These are phyloP conservation scores for Moesziomyces aphidis DNA, from an alignment of 1,284 basidiomycete genomes.

Conservation along the genomic window DNA sequence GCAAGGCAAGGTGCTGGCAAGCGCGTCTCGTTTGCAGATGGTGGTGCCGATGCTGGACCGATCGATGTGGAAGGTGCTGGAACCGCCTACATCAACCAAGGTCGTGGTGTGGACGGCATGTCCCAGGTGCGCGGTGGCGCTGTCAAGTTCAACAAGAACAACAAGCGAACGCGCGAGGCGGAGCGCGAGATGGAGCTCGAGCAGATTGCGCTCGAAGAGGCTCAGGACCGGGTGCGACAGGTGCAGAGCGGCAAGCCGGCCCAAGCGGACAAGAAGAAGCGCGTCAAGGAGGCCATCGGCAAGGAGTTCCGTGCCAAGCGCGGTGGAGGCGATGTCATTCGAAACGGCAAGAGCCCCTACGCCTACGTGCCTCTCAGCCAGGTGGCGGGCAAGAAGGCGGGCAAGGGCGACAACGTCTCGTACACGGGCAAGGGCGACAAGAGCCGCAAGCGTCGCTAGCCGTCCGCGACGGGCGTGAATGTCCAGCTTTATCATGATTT, in stretches of 20 bases:
- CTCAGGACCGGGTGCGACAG: conserved; percentile 38
- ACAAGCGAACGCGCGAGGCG: conserved; percentile 62
- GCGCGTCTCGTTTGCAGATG: conserved; percentile 62
- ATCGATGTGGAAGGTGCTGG: conserved; percentile 74
- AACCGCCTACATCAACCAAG: conserved; percentile 81
- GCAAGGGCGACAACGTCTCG: conserved; percentile 29
- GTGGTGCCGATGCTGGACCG: conserved; percentile 70
- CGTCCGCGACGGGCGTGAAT: no score
- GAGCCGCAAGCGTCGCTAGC: conserved; percentile 42
- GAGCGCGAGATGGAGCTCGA: conserved; percentile 61
- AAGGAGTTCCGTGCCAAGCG: conserved; percentile 60
- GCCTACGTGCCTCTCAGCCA: conserved; percentile 75
- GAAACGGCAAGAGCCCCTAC: conserved; percentile 85
- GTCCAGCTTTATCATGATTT: no score
- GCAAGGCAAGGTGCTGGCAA: conserved; percentile 24
- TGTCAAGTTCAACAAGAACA: conserved; percentile 94
- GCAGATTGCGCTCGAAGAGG: conserved; percentile 54
- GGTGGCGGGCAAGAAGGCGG: conserved; percentile 58
- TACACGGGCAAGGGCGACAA: conserved; percentile 52
- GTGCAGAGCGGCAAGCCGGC: conserved; percentile 19
- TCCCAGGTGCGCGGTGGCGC: conserved; percentile 79
- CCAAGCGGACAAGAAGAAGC: conserved; percentile 35
- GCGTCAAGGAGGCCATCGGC: conserved; percentile 59
- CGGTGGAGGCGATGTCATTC: conserved; percentile 74
- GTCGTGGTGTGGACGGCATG: conserved; percentile 88